Conservation (phyloP, 2,329 filamentous ascomycete genomes). For the Monascus ruber region DNA sequence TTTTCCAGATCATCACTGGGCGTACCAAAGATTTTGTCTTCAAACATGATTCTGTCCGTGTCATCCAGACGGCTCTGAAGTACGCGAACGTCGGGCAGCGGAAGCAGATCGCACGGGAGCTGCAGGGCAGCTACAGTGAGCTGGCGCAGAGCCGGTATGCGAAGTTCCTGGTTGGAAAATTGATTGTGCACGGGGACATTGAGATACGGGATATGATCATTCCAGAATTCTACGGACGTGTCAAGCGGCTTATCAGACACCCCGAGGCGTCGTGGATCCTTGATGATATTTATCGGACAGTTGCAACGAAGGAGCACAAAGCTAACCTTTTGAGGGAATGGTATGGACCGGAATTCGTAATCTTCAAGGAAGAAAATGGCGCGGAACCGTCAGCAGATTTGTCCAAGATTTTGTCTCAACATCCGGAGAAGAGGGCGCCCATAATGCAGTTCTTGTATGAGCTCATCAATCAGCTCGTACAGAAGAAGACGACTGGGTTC, state of each 20-base stretch:
- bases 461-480: slow-evolving; percentile 81
- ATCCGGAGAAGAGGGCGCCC: slow-evolving; percentile 73
- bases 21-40: slow-evolving; percentile 91
- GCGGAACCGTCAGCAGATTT: slow-evolving; percentile 51
- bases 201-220: slow-evolving; percentile 83
- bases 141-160: slow-evolving; percentile 92
- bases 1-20: slow-evolving; percentile 84
- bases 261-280: slow-evolving; percentile 95
- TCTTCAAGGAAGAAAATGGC: slow-evolving; percentile 55
- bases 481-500: slow-evolving; percentile 95
- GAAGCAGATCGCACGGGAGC: slow-evolving; percentile 73
- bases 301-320: slow-evolving; percentile 79
- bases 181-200: slow-evolving; percentile 81
- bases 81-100: slow-evolving; percentile 79
- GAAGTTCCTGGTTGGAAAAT: slow-evolving; percentile 93
- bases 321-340: slow-evolving; percentile 78
- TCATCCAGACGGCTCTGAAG: slow-evolving; percentile 93
- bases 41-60: slow-evolving; percentile 95
- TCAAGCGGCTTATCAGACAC: slow-evolving; percentile 89
- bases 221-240: slow-evolving; percentile 87
- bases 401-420: slow-evolving; percentile 58
- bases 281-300: slow-evolving; percentile 87
- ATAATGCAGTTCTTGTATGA: slow-evolving; percentile 79
- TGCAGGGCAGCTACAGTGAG: slow-evolving; percentile 71
- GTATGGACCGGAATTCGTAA: slow-evolving; percentile 87